Conservation (phyloP, 306 rosid species). For the Malus asiatica region DNA sequence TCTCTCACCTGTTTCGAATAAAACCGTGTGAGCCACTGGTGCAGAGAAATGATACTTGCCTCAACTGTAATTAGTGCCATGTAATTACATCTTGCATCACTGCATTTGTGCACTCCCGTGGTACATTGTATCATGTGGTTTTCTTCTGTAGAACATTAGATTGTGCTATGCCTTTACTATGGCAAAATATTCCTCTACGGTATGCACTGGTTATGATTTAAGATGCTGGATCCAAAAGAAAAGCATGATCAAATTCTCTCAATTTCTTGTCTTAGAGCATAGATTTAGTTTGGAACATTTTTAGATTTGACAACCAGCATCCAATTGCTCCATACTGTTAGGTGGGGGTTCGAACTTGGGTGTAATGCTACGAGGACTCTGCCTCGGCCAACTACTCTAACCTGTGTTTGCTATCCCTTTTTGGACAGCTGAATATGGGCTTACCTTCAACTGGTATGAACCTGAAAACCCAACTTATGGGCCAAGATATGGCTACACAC, state of each 20-base stretch:
- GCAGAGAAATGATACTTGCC: conserved; percentile 34
- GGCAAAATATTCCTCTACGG: not conserved
- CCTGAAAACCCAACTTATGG: conserved; percentile 23
- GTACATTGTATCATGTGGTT: conserved; percentile 46
- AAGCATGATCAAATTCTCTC: not conserved
- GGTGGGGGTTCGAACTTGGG: too few species aligned
- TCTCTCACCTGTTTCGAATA: conserved; percentile 34
- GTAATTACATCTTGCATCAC: conserved; percentile 40
- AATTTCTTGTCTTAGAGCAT: not conserved
- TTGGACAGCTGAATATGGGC: not conserved
- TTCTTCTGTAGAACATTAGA: conserved; percentile 2
- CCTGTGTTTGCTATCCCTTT: not conserved
- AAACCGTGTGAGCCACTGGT: conserved; percentile 37
- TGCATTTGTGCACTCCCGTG: conserved; percentile 33
- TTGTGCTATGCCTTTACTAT: conserved; percentile 3
- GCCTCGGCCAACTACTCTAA: too few species aligned
- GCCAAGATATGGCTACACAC: conserved; percentile 14
- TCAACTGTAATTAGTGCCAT: conserved; percentile 36
- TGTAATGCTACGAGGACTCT: too few species aligned
- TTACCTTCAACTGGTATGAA: conserved; percentile 6
- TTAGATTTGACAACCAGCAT: not conserved
- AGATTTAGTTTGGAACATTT: not conserved
- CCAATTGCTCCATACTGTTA: too few species aligned
- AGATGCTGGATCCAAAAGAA: not conserved
- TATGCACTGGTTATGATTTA: not conserved